Percentiles rank a stretch among this genome's conserved stretches.
These are phyloP conservation scores for Colletotrichum sp. DNA, from an alignment of 2,329 filamentous ascomycete genomes.

Conservation along the genomic window DNA sequence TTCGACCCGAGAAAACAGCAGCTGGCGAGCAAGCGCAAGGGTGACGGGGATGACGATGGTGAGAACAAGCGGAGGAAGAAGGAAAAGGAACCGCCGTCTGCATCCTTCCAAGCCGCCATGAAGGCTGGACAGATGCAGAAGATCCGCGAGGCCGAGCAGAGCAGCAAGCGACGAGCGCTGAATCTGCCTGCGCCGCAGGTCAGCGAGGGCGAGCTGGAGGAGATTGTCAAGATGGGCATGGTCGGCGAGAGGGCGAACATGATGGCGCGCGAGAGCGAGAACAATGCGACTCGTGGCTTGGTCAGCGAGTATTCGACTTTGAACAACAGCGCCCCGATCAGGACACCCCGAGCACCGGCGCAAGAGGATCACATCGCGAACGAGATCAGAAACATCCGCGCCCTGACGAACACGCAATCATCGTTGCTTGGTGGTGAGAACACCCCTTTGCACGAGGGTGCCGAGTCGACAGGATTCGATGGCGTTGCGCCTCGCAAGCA, in stretches of 20 bases:
- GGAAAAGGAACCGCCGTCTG: conserved; percentile 80
- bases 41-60: conserved; percentile 82
- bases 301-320: conserved; percentile 86
- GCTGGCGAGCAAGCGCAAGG: conserved; percentile 89
- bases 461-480: conserved; percentile 85
- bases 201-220: conserved; percentile 89
- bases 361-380: conserved; percentile 97
- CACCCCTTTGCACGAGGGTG: conserved; percentile 82
- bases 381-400: conserved; percentile 91
- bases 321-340: conserved; percentile 82
- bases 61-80: conserved; percentile 83
- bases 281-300: conserved; percentile 82
- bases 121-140: conserved; percentile 95
- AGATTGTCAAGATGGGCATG: conserved; percentile 99
- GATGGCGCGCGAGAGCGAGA: conserved; percentile 78
- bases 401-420: conserved; percentile 91
- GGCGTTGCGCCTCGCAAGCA: conserved; percentile 82
- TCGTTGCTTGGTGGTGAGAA: conserved; percentile 94
- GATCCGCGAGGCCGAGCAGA: conserved; percentile 94
- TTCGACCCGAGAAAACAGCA: conserved; percentile 96
- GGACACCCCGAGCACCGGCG: conserved; percentile 87
- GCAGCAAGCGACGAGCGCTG: conserved; percentile 87
- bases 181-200: conserved; percentile 89
- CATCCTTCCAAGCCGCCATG: conserved; percentile 82
- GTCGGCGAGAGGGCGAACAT: conserved; percentile 84